Conservation (phyloP, 495 filamentous ascomycete species). For the Rusavskia elegans region DNA sequence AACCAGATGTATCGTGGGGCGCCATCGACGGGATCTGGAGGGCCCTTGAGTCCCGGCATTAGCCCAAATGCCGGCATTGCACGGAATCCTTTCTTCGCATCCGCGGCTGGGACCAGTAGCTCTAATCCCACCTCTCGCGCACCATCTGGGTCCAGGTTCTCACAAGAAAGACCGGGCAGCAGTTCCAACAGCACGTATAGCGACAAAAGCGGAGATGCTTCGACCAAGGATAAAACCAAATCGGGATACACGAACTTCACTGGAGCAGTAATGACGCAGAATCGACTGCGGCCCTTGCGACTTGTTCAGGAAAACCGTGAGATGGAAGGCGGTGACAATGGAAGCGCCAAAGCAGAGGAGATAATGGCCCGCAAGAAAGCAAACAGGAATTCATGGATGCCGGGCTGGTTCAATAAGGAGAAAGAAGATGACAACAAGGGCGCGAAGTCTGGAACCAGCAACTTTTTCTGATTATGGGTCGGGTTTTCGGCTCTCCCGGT, state of each 20-base stretch:
- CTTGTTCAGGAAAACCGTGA: constrained; percentile 60
- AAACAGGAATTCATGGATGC: constrained; percentile 46
- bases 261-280: constrained; percentile 49
- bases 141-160: constrained; percentile 22
- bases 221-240: constrained; percentile 12
- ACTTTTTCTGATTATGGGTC: background rate
- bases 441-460: background rate
- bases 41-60: constrained; percentile 36
- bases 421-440: background rate
- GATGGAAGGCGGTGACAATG: constrained; percentile 18
- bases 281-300: constrained; percentile 68
- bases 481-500: background rate
- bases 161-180: constrained; percentile 18
- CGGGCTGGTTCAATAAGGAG: constrained; percentile 4
- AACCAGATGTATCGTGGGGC: constrained; percentile 69
- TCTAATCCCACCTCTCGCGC: constrained; percentile 32
- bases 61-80: constrained; percentile 27
- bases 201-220: constrained; percentile 38
- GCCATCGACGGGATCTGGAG: constrained; percentile 37
- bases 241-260: constrained; percentile 34
- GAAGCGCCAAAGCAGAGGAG: constrained; percentile 26
- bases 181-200: constrained; percentile 43
- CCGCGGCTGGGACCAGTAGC: constrained; percentile 18
- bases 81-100: constrained; percentile 34
- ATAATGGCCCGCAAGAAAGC: constrained; percentile 36